A percentile compares a stretch with the other conserved stretches of the same genome.
These are phyloP conservation scores for Didymella pinodella DNA, from an alignment of 2,329 filamentous ascomycete genomes.

Conservation along the genomic window DNA sequence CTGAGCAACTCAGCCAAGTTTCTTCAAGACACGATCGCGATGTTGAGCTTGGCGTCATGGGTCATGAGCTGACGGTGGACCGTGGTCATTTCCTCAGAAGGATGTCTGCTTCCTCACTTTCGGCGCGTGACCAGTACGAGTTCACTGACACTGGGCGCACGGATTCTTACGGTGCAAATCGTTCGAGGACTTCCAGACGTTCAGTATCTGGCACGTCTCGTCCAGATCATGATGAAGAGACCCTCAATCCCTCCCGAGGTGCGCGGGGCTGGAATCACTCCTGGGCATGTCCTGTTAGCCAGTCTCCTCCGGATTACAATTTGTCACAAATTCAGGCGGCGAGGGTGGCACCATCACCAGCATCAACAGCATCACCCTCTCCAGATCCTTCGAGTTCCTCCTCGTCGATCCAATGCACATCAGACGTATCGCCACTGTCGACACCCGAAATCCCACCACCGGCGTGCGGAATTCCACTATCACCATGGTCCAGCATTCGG, in stretches of 20 bases:
- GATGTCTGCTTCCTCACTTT: neutral
- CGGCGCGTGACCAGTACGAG: neutral
- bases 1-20: neutral
- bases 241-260: neutral
- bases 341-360: neutral
- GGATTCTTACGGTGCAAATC: neutral
- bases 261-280: neutral
- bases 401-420: neutral
- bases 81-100: neutral
- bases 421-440: neutral
- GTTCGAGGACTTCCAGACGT: neutral
- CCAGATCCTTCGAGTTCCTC: neutral
- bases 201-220: neutral
- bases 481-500: neutral
- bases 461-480: neutral
- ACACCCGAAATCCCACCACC: neutral
- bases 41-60: neutral
- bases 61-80: neutral
- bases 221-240: neutral
- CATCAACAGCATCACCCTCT: neutral
- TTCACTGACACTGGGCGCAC: neutral
- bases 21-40: neutral
- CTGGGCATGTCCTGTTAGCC: neutral
- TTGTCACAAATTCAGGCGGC: neutral
- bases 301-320: neutral